Conservation (phyloP, 2,329 filamentous ascomycete species). For the Hypoxylon sp. region DNA sequence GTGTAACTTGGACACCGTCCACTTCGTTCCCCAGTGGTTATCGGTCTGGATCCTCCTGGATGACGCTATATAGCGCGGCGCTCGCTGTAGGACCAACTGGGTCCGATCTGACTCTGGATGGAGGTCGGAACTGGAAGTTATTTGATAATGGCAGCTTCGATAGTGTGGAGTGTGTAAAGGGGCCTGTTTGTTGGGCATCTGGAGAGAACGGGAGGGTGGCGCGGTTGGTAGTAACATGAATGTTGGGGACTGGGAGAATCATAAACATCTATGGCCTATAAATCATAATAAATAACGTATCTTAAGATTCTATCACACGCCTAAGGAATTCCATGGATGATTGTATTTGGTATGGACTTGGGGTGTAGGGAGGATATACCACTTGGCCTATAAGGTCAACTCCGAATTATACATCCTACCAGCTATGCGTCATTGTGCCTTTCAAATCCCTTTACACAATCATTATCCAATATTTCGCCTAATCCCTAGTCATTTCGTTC, state of each 20-base stretch:
- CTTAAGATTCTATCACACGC: not conserved
- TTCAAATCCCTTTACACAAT: not conserved
- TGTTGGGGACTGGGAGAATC: not conserved
- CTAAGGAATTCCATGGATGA: not conserved
- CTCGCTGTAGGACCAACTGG: constrained; percentile 55
- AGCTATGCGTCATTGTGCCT: not conserved
- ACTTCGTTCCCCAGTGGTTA: constrained; percentile 52
- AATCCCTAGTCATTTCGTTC: not conserved
- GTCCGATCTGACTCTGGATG: constrained; percentile 53
- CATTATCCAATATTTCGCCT: not conserved
- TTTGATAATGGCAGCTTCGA: constrained; percentile 55
- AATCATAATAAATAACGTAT: not conserved
- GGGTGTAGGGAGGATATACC: no score
- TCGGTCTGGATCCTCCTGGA: constrained; percentile 53
- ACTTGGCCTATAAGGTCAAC: no score
- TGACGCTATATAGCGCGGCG: constrained; percentile 46
- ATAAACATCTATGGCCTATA: not conserved
- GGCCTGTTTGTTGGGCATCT: constrained; percentile 53
- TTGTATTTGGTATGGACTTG: not conserved
- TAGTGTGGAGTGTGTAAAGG: constrained; percentile 52
- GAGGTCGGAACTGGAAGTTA: constrained; percentile 50
- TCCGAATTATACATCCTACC: no score
- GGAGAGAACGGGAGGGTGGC: constrained; percentile 52
- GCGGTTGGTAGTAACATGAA: constrained; percentile 29
- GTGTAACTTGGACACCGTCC: constrained; percentile 50